Evolutionary conservation across 139 green algal species (phyloP).

Genomic region (Chlorella sp.): DNA sequence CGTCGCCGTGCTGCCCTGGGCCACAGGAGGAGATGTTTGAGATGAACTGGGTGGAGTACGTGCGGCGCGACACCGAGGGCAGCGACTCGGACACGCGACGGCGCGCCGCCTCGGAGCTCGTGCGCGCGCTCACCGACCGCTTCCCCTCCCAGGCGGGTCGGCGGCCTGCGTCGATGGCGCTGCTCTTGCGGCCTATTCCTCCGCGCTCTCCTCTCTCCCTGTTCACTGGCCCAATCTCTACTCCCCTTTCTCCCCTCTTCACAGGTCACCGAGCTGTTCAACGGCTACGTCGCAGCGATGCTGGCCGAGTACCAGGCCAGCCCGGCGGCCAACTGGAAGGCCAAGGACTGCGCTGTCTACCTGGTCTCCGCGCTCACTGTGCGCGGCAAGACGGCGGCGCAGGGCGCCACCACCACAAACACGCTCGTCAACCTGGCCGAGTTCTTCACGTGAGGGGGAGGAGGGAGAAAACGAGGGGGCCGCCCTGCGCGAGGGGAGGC

Average conservation of each 20-base stretch:
- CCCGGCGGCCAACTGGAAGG: conserved; percentile 73
- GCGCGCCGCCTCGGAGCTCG: conserved; percentile 90
- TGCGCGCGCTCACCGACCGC: conserved; percentile 78
- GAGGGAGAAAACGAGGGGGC: no score
- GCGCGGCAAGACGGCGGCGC: conserved; percentile 76
- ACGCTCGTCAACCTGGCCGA: conserved; percentile 91
- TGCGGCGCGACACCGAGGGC: conserved; percentile 93
- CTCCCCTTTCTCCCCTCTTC: no score
- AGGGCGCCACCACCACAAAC: conserved; percentile 89
- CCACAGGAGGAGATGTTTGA: conserved; percentile 94
- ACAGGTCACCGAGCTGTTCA: conserved; percentile 83
- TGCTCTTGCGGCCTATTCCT: no score
- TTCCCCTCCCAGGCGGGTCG: conserved; percentile 78
- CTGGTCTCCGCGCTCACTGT: conserved; percentile 93
- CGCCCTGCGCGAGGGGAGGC: no score
- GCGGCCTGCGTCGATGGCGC: no score
- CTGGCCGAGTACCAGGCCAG: conserved; percentile 72
- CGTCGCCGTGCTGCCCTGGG: conserved; percentile 27
- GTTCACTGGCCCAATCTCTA: no score
- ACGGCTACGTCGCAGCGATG: conserved; percentile 72
- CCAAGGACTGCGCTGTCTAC: conserved; percentile 96
- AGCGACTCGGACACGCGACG: conserved; percentile 93
- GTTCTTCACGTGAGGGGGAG: no score
- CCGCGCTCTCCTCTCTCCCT: no score
- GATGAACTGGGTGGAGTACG: conserved; percentile 95